Base-by-base conservation (phyloP, 2,329 filamentous ascomycete genomes). In the Dactylellina drechsleri region DNA sequence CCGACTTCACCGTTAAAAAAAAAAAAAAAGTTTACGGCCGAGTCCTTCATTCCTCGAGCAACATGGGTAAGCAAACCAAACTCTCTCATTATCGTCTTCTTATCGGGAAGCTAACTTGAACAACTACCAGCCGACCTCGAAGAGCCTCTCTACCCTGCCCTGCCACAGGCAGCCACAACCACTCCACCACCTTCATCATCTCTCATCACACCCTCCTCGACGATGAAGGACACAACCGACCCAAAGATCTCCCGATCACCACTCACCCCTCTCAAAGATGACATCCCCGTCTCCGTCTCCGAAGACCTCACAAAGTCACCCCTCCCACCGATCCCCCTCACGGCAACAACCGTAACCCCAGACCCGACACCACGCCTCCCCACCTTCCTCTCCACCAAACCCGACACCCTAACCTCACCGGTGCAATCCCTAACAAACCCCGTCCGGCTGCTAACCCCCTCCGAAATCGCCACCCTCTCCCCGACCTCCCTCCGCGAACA, bases 401-500 rank as follows among this genome's bases (percentile, higher is more conserved):
- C 45, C n/a, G 59, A 65, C n/a, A 58, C 49, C 2, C 57, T 74
- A 23, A 43, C 64, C 26, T 68, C 71, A n/a, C 64, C 71, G 28
- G 36, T 40, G 10, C 70, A 67, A 45, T 26, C 50, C 40, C 62
- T 36, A 5, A 47, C 70, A 16, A 28, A 56, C 7, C 10, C 31
- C 31, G 47, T 67, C 5, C 59, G 58, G 0, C 71, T 78, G 15
- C 73, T 79, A 23, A 73, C 74, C 31, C 47, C 78, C n/a, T 64
- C 70, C 53, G 50, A 77, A 56, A 80, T 75, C 56, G 70, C 79
- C 65, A 75, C 80, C 20, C 77, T 79, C 66, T 79, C 81, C 2
- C 67, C 78, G 18, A 77, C 78, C 41, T 78, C 79, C 12, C 61
- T 77, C 0, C 77, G 79, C 18, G 79, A 80, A n/a, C 80, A 79